Conservation (phyloP, 306 rosid species). For the Dalbergia cochinchinensis region DNA sequence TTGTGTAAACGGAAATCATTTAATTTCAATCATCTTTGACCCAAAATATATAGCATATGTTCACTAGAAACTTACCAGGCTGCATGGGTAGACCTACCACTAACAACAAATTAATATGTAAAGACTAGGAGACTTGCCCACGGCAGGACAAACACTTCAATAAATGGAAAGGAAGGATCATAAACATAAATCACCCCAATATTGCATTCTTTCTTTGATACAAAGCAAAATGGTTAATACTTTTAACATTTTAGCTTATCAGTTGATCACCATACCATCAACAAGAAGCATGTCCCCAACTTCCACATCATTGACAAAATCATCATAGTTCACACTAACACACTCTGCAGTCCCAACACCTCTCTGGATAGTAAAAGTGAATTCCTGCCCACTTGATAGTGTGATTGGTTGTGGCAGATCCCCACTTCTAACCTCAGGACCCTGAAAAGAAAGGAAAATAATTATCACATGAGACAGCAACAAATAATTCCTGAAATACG, state of each 20-base stretch:
- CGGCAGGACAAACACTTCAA: too few relatives aligned
- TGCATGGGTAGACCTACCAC: too few relatives aligned
- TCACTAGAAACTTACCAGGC: too few relatives aligned
- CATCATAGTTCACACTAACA: slow-evolving; percentile 98
- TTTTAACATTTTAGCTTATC: slow-evolving; percentile 1
- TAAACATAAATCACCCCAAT: not conserved
- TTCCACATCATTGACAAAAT: slow-evolving; percentile 94
- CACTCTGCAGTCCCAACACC: slow-evolving; percentile 94
- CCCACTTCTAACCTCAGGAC: slow-evolving; percentile 99
- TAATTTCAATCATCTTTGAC: too few relatives aligned
- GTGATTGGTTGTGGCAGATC: slow-evolving; percentile 94
- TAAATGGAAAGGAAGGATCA: not conserved
- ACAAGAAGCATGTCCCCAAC: slow-evolving; percentile 94
- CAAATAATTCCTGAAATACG: not conserved
- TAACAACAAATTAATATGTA: too few relatives aligned
- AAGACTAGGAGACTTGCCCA: too few relatives aligned
- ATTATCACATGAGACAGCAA: slow-evolving; percentile 20
- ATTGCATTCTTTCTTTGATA: not conserved
- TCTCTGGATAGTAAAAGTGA: slow-evolving; percentile 90
- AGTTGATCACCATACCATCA: slow-evolving; percentile 69
- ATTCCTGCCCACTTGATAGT: slow-evolving; percentile 78
- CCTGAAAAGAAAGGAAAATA: slow-evolving; percentile 59
- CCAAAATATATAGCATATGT: too few relatives aligned
- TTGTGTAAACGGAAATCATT: not conserved
- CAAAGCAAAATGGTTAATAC: not conserved